A percentile compares a stretch with the other conserved stretches of the same genome.
Conservation (phyloP, 805 yeast genomes). For the Metschnikowia henanensis region DNA sequence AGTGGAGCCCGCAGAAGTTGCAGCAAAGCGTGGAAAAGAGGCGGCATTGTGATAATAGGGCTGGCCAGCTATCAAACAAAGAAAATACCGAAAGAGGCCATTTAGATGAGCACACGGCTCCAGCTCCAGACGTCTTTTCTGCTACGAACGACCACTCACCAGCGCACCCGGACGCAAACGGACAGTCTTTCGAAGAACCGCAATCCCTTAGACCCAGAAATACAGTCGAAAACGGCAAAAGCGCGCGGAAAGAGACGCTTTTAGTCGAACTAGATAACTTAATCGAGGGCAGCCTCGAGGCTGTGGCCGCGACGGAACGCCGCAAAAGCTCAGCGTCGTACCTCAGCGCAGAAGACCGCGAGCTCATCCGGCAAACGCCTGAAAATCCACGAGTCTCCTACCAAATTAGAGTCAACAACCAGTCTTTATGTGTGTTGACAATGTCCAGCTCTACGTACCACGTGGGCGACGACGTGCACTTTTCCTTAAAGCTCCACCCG, state of each 20-base stretch:
- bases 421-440: conserved; percentile 31
- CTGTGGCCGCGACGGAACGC: conserved; percentile 32
- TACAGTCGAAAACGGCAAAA: too few species aligned
- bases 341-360: conserved; percentile 14
- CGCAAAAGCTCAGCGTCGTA: conserved; percentile 27
- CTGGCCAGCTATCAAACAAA: too few species aligned
- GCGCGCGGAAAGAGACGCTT: conserved; percentile 13
- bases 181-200: too few species aligned
- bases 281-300: conserved; percentile 34
- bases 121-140: too few species aligned
- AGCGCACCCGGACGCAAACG: too few species aligned
- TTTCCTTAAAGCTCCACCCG: conserved; percentile 27
- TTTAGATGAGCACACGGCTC: too few species aligned
- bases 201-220: too few species aligned
- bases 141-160: not conserved
- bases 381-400: conserved; percentile 20
- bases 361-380: conserved; percentile 14
- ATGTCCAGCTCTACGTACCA: conserved; percentile 36
- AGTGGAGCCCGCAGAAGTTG: conserved; percentile 25
- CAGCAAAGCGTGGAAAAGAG: not conserved
- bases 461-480: conserved; percentile 40
- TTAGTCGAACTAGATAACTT: conserved; percentile 32
- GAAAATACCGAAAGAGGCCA: too few species aligned
- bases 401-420: conserved; percentile 35
- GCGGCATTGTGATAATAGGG: too few species aligned